Conservation (phyloP, 257 asterid genomes). For the Sherardia arvensis region DNA sequence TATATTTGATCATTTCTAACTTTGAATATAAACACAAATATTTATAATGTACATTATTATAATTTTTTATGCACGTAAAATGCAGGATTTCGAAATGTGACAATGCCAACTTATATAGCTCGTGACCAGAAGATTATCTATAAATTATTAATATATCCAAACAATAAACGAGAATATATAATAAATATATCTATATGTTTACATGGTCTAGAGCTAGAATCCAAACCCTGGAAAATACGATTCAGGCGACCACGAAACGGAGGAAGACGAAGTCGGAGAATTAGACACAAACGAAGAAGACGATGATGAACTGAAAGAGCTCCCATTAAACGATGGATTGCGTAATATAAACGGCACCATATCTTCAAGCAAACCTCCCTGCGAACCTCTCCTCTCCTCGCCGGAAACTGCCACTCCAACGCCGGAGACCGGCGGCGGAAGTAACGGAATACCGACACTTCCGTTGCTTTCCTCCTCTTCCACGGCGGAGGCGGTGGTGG, state of each 20-base stretch:
- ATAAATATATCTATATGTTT: background rate
- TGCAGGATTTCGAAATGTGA: no score
- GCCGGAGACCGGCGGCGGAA: background rate
- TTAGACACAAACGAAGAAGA: slow-evolving; percentile 41
- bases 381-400: slow-evolving; percentile 12
- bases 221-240: slow-evolving; percentile 17
- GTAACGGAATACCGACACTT: background rate
- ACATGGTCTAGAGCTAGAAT: background rate
- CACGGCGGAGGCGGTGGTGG: background rate
- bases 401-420: background rate
- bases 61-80: no score
- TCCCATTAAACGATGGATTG: slow-evolving; percentile 30
- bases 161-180: background rate
- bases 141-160: background rate
- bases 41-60: no score
- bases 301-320: slow-evolving; percentile 35
- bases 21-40: no score
- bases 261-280: slow-evolving; percentile 53
- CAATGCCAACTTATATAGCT: no score
- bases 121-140: background rate
- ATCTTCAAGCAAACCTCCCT: slow-evolving; percentile 93
- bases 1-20: no score
- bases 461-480: slow-evolving; percentile 16
- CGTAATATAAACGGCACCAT: slow-evolving; percentile 67
- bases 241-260: slow-evolving; percentile 43